A percentile compares a stretch with the other conserved stretches of the same genome.
Conservation (phyloP, 2,329 filamentous ascomycete genomes). For the Verticillium albo-atrum region DNA sequence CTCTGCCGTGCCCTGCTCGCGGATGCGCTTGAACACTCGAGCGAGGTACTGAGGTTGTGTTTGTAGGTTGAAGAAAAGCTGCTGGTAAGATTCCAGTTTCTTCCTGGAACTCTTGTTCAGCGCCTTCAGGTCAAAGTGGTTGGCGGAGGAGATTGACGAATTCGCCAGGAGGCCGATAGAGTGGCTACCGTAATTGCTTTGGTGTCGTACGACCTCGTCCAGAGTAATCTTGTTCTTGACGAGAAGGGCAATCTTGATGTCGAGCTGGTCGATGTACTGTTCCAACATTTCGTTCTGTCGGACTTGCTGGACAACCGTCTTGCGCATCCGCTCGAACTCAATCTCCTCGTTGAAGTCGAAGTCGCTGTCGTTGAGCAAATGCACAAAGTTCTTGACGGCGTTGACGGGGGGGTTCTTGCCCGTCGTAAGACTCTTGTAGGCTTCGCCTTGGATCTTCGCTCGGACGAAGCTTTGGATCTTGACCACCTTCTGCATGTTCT, state of each 20-base stretch:
- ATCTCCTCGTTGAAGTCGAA: slow-evolving; percentile 99
- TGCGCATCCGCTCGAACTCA: slow-evolving; percentile 90
- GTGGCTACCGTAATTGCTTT: slow-evolving; percentile 91
- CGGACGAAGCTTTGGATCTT: slow-evolving; percentile 97
- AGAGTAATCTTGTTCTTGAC: slow-evolving; percentile 99
- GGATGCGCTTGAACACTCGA: slow-evolving; percentile 76
- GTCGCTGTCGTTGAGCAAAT: slow-evolving; percentile 94
- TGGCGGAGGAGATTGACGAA: slow-evolving; percentile 80
- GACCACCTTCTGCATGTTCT: slow-evolving; percentile 98
- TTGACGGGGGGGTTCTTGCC: slow-evolving; percentile 96
- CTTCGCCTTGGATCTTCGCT: slow-evolving; percentile 92
- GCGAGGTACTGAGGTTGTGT: slow-evolving; percentile 95
- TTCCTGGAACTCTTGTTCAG: slow-evolving; percentile 94
- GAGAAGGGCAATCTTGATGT: slow-evolving; percentile 96
- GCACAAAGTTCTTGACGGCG: slow-evolving; percentile 96
- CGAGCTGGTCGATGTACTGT: slow-evolving; percentile 96
- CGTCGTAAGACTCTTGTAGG: slow-evolving; percentile 93
- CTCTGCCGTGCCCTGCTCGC: slow-evolving; percentile 79
- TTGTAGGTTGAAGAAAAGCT: slow-evolving; percentile 94
- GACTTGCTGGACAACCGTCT: slow-evolving; percentile 95
- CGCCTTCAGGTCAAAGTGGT: slow-evolving; percentile 94
- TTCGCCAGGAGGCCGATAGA: slow-evolving; percentile 82
- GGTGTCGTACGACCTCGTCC: slow-evolving; percentile 94
- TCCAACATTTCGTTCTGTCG: slow-evolving; percentile 95
- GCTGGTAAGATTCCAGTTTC: slow-evolving; percentile 95